Evolutionary conservation across 352 stramenopile species (phyloP).

Genomic region (Phytophthora sansomeana): DNA sequence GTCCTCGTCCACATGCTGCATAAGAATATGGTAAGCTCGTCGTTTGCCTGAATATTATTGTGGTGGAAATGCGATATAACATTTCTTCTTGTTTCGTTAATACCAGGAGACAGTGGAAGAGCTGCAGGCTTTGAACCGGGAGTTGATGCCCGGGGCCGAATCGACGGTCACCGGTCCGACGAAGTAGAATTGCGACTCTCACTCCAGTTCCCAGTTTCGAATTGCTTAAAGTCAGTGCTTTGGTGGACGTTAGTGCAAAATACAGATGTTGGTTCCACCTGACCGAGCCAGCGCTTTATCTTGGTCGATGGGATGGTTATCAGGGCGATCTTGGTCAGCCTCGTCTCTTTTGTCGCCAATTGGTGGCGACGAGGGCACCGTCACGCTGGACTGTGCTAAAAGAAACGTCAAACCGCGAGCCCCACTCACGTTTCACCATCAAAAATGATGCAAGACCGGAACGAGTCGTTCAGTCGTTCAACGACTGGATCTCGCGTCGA

Average conservation of each 20-base stretch:
- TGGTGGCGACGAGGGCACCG: constrained; percentile 24
- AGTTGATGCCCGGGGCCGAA: constrained; percentile 29
- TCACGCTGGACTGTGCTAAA: constrained; percentile 2
- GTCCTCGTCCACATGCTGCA: constrained; percentile 58
- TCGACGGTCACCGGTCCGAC: constrained; percentile 11
- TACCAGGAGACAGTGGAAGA: constrained; percentile 42
- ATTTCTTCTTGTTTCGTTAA: not conserved
- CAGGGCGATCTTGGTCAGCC: constrained; percentile 19
- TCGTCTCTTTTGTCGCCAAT: constrained; percentile 33
- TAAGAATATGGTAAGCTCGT: constrained; percentile 53
- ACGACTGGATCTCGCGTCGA: constrained; percentile 16
- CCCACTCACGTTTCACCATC: constrained; percentile 3
- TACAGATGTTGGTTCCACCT: constrained; percentile 25
- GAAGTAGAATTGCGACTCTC: constrained; percentile 9
- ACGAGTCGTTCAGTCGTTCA: too few species aligned
- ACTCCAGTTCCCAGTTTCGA: not conserved
- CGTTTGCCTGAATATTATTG: not conserved
- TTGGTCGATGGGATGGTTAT: constrained; percentile 31
- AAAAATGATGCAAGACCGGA: constrained; percentile 12
- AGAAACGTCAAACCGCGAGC: constrained; percentile 7
- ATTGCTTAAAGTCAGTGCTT: constrained; percentile 3
- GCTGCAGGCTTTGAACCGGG: constrained; percentile 29
- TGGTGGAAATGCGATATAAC: too few species aligned
- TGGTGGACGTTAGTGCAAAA: constrained; percentile 6
- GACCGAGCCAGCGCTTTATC: constrained; percentile 17